Percentiles rank a stretch among this genome's conserved stretches.
Conservation (phyloP, 768 basidiomycete genomes). For the Cystofilobasidium macerans region DNA sequence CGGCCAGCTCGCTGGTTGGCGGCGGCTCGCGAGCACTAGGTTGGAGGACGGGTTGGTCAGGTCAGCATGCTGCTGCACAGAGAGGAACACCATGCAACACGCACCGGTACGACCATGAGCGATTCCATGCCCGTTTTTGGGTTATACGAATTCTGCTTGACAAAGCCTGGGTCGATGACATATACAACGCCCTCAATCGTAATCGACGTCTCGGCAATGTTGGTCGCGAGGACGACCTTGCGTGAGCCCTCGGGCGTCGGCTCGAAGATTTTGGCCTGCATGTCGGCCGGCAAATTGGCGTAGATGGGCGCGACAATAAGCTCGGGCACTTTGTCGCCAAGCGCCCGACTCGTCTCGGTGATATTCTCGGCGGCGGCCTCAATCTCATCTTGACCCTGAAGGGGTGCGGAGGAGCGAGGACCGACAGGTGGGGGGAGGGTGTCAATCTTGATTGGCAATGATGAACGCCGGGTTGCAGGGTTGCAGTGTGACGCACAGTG, state of each 20-base stretch:
- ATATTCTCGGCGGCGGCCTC: constrained; percentile 94
- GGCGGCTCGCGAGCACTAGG: constrained; percentile 86
- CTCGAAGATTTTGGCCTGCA: constrained; percentile 99
- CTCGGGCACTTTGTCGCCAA: constrained; percentile 92
- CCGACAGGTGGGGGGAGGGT: background rate
- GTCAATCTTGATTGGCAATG: no score
- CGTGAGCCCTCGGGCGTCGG: constrained; percentile 92
- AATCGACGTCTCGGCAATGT: constrained; percentile 99
- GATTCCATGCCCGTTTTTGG: constrained; percentile 98
- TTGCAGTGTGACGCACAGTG: constrained; percentile 49
- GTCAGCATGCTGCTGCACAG: background rate
- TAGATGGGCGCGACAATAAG: constrained; percentile 95
- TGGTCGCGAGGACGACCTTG: constrained; percentile 95
- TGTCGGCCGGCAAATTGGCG: constrained; percentile 95
- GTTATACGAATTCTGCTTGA: constrained; percentile 98
- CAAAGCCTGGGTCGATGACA: constrained; percentile 97
- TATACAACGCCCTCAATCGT: constrained; percentile 99
- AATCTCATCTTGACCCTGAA: constrained; percentile 93
- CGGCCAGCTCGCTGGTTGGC: constrained; percentile 95
- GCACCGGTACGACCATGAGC: constrained; percentile 82
- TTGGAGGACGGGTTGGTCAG: background rate
- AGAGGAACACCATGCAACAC: constrained; percentile 33
- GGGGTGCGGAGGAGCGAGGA: background rate
- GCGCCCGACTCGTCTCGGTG: constrained; percentile 82
- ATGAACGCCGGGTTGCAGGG: no score